These are phyloP conservation scores for Mycena sanguinolenta DNA, from an alignment of 768 basidiomycete species.

Conservation along the genomic window DNA sequence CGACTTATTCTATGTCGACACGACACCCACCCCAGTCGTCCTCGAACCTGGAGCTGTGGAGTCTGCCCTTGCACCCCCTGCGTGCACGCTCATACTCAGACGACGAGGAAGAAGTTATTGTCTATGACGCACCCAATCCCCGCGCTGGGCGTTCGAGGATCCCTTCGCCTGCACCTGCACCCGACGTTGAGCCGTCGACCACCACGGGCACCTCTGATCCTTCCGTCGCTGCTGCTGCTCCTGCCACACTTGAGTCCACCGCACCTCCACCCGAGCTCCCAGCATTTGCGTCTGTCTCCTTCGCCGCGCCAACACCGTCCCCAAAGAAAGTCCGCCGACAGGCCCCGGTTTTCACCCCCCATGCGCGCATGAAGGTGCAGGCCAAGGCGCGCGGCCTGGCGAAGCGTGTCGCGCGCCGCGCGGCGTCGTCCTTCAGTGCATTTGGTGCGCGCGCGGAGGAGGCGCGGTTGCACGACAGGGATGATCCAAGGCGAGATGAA, in stretches of 20 bases:
- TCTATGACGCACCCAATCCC: slow-evolving; percentile 84
- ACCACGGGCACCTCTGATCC: background rate
- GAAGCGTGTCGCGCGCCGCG: slow-evolving; percentile 42
- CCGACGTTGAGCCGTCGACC: background rate
- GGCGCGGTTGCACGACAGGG: slow-evolving; percentile 55
- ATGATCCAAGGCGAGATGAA: slow-evolving; percentile 60
- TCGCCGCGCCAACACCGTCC: slow-evolving; percentile 44
- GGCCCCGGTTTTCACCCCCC: slow-evolving; percentile 46
- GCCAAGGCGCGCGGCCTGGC: slow-evolving; percentile 42
- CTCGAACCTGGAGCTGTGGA: slow-evolving; percentile 30
- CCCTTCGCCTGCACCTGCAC: slow-evolving; percentile 18
- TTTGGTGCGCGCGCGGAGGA: slow-evolving; percentile 72
- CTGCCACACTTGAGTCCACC: background rate
- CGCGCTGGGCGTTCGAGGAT: slow-evolving; percentile 46
- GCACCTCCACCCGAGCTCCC: slow-evolving; percentile 23
- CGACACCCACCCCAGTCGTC: slow-evolving; percentile 38
- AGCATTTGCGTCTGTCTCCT: slow-evolving; percentile 49
- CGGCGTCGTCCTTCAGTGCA: slow-evolving; percentile 52
- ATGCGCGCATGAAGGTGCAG: slow-evolving; percentile 41
- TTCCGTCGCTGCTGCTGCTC: background rate
- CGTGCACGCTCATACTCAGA: slow-evolving; percentile 13
- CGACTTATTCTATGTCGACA: slow-evolving; percentile 58
- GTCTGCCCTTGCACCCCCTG: slow-evolving; percentile 38
- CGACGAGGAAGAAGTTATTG: slow-evolving; percentile 77
- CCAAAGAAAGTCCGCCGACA: slow-evolving; percentile 41